Base-by-base conservation (phyloP, 2,329 filamentous ascomycete genomes). In the Arthrobotrys pseudoclavata region DNA sequence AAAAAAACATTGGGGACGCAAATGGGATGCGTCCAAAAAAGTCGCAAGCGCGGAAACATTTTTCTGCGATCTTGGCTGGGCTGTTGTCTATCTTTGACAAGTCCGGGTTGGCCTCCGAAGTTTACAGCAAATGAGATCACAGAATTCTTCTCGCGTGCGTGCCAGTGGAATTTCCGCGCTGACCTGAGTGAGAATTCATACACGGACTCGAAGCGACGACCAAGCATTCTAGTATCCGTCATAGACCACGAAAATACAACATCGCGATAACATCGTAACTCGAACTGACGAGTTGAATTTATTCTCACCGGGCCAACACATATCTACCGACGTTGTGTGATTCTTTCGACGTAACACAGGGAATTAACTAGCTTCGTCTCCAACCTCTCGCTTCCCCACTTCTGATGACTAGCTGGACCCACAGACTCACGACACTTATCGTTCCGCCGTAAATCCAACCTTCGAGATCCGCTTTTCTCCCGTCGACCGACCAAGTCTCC, bases 71-170 rank as follows among this genome's bases (percentile, higher is more conserved):
- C 55, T 63, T 76, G 55, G 63, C 57, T 55, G 42, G 26, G 31
- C 55, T 50, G 40, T 34, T 31, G 31, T 42, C 40, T 31, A 66
- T 64, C 61, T 53, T 76, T 40, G 47, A 69, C 57, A 69, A 64
- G 64, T 48, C 74, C 74, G 61, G 67, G 74, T 71, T 71, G 15
- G 74, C 67, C 67, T 63, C 74, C 67, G 74, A 77, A 45, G 57
- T 20, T 48, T 69, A n/a, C 53, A 66, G 50, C 66, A 31, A 69
- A 69, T 64, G 9, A 15, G 12, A 64, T 60, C 29, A 24, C 20
- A 34, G 50, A 45, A 55, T 63, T 61, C 55, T 37, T 53, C 40
- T 57, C 63, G 55, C 64, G 31, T 48, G 42, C 9, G 55, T 60
- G 34, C 55, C 55, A 60, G 29, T 60, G 31, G 34, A 22, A 57